Percentiles rank a stretch among this genome's conserved stretches.
These are phyloP conservation scores for Xeromyces bisporus DNA, from an alignment of 495 filamentous ascomycete species.

Conservation along the genomic window DNA sequence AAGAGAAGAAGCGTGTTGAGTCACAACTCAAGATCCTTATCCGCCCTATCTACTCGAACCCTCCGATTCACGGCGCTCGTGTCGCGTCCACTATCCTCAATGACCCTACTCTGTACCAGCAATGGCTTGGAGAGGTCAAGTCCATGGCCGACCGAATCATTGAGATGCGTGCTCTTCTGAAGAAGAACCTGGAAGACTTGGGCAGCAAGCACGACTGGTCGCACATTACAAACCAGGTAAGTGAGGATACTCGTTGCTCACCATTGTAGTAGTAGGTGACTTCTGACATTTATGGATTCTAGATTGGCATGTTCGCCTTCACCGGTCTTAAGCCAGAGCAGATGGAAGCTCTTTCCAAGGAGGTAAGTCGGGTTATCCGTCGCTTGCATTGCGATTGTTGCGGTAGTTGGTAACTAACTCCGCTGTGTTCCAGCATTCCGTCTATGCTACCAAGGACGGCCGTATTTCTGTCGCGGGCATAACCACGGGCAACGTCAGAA, in stretches of 20 bases:
- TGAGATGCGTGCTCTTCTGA: slow-evolving; percentile 83
- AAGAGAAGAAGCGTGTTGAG: slow-evolving; percentile 91
- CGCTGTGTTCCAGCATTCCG: slow-evolving; percentile 75
- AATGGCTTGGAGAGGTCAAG: slow-evolving; percentile 96
- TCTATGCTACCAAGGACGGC: slow-evolving; percentile 94
- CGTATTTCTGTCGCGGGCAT: slow-evolving; percentile 96
- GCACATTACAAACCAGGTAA: slow-evolving; percentile 83
- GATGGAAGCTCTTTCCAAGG: slow-evolving; percentile 83
- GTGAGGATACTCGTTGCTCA: too few species aligned
- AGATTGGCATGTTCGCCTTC: slow-evolving; percentile 99
- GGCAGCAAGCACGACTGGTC: slow-evolving; percentile 94
- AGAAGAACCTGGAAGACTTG: slow-evolving; percentile 82
- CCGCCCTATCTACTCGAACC: slow-evolving; percentile 95
- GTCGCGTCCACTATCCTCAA: slow-evolving; percentile 88
- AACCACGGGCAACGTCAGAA: slow-evolving; percentile 79
- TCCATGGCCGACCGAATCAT: slow-evolving; percentile 98
- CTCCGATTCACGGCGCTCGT: slow-evolving; percentile 87
- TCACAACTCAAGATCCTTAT: slow-evolving; percentile 97
- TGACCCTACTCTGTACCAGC: slow-evolving; percentile 66
- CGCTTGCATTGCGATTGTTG: too few species aligned
- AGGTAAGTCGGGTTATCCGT: slow-evolving; percentile 45
- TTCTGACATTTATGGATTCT: too few species aligned
- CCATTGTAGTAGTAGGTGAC: too few species aligned
- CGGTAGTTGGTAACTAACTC: too few species aligned
- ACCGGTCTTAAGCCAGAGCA: slow-evolving; percentile 84